Evolutionary conservation across 2,329 filamentous ascomycete genomes (phyloP).

Genomic region (Penicillium sp.): DNA sequence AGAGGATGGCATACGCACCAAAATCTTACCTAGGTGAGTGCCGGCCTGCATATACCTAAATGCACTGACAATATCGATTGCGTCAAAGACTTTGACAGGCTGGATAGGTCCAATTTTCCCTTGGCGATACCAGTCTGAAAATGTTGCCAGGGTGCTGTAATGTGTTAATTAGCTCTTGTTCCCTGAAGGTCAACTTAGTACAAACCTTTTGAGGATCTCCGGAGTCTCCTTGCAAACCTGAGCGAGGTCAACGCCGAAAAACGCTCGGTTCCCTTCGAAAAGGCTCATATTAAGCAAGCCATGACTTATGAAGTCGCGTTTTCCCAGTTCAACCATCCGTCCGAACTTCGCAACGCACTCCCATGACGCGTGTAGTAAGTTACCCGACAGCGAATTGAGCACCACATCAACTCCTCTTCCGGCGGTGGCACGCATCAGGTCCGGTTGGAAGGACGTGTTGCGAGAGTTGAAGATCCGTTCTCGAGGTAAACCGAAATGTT

Average conservation of each 20-base stretch:
- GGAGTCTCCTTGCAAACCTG: constrained; percentile 4
- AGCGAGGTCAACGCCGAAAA: constrained; percentile 15
- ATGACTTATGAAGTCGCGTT: constrained; percentile 22
- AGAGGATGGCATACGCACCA: constrained; percentile 10
- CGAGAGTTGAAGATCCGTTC: constrained; percentile 25
- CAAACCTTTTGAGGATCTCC: constrained; percentile 1
- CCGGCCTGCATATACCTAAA: constrained; percentile 23
- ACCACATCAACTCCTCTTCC: constrained; percentile 26
- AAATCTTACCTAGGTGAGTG: constrained; percentile 19
- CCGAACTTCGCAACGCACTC: constrained; percentile 29
- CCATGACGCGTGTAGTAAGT: constrained; percentile 28
- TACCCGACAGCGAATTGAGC: constrained; percentile 25
- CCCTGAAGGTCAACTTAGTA: rapidly evolving
- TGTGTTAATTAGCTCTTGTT: not conserved
- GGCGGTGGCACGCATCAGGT: constrained; percentile 11
- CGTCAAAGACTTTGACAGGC: constrained; percentile 10
- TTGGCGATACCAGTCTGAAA: constrained; percentile 5
- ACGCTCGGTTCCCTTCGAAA: constrained; percentile 16
- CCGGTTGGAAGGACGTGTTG: constrained; percentile 11
- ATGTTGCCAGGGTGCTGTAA: constrained; percentile 1
- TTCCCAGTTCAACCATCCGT: constrained; percentile 26
- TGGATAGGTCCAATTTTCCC: constrained; percentile 6
- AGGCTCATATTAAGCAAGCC: constrained; percentile 13
- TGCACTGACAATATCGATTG: constrained; percentile 2
- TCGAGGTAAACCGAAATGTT: constrained; percentile 16